phyloP scores from a whole-genome alignment of 805 yeast genomes.

The Wickerhamomyces alni region DNA sequence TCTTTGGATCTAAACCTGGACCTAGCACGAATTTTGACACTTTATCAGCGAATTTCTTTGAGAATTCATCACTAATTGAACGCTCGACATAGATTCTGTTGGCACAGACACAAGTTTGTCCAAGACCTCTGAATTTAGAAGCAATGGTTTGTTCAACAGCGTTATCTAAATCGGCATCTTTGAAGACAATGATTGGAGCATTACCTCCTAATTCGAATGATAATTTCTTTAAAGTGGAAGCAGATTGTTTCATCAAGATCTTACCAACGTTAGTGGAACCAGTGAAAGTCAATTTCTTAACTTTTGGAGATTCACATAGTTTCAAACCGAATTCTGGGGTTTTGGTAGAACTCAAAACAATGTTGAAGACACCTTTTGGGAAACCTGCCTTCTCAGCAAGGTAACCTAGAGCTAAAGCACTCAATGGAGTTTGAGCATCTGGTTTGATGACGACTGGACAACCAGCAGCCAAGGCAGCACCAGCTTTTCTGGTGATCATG shows the following conservation, averaged over 20 bases:
- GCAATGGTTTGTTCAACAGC: constrained; percentile 49
- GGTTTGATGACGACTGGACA: constrained; percentile 58
- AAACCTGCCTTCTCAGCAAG: constrained; percentile 55
- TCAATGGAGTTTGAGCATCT: constrained; percentile 55
- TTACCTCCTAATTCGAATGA: constrained; percentile 65
- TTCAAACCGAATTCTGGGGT: constrained; percentile 49
- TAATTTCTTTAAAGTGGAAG: constrained; percentile 52
- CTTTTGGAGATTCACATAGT: constrained; percentile 40
- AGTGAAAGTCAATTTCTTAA: constrained; percentile 56
- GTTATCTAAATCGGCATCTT: constrained; percentile 50
- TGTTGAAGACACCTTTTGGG: constrained; percentile 52
- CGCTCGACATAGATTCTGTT: constrained; percentile 53
- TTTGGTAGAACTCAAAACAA: constrained; percentile 41
- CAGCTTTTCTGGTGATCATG: constrained; percentile 61
- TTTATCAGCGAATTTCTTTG: constrained; percentile 34
- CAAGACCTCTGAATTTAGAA: constrained; percentile 54
- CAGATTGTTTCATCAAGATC: constrained; percentile 49
- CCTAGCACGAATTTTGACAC: constrained; percentile 48
- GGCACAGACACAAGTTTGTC: constrained; percentile 65
- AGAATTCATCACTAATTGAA: constrained; percentile 42
- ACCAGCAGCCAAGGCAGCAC: constrained; percentile 62
- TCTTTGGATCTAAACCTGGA: constrained; percentile 44
- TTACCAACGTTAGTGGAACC: constrained; percentile 63
- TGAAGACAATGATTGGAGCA: constrained; percentile 58
- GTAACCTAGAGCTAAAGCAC: constrained; percentile 51